phyloP scores from a whole-genome alignment of 2,329 filamentous ascomycete species.

The Boeremia lycopersici region DNA sequence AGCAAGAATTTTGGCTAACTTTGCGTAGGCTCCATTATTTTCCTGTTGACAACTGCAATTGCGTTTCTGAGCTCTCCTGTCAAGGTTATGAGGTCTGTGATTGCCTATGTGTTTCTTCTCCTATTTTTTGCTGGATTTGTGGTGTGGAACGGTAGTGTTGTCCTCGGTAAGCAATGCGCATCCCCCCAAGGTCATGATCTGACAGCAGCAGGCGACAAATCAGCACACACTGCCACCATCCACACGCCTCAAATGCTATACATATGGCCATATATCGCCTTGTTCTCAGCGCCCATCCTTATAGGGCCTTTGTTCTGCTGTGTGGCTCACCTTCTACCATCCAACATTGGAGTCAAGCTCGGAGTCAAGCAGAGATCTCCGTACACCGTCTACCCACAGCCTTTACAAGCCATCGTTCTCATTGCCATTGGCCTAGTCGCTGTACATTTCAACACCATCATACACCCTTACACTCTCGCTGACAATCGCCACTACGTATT shows the following conservation, averaged over 20 bases:
- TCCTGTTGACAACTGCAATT: constrained; percentile 66
- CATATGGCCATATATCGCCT: constrained; percentile 85
- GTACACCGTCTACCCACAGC: not conserved
- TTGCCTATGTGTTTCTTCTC: constrained; percentile 67
- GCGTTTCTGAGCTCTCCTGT: constrained; percentile 57
- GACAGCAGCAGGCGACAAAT: constrained; percentile 75
- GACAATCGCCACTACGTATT: constrained; percentile 98
- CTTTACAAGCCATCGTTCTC: constrained; percentile 37
- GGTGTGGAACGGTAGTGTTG: constrained; percentile 86
- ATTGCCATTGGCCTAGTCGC: constrained; percentile 50
- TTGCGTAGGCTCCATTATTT: constrained; percentile 30
- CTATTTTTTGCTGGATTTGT: constrained; percentile 75
- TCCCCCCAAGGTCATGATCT: constrained; percentile 4
- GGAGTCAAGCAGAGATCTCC: not conserved
- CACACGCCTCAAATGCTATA: constrained; percentile 94
- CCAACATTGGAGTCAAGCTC: not conserved
- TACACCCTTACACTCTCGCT: constrained; percentile 94
- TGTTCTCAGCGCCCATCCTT: constrained; percentile 86
- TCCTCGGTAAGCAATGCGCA: constrained; percentile 69
- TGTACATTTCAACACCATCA: constrained; percentile 84
- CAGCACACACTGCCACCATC: constrained; percentile 87
- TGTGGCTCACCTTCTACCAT: constrained; percentile 34
- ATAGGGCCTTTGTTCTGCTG: constrained; percentile 59
- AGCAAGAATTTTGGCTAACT: not conserved
- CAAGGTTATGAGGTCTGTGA: constrained; percentile 47